Conservation (phyloP, 176 grass and related monocot genomes). For the Bromus sterilis region DNA sequence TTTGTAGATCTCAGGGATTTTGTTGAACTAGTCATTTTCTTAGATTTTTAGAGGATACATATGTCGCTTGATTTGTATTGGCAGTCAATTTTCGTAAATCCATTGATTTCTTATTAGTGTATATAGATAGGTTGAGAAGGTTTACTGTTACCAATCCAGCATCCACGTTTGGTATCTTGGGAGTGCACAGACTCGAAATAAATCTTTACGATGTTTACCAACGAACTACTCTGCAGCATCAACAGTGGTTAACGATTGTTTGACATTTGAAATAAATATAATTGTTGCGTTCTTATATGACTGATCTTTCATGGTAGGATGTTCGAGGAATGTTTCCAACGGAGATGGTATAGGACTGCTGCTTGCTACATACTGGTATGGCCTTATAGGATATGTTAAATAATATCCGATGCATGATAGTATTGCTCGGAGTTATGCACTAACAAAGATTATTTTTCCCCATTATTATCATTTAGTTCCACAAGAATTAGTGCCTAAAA, state of each 20-base stretch:
- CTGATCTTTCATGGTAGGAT: slow-evolving; percentile 55
- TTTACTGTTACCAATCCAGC: background rate
- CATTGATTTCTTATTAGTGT: background rate
- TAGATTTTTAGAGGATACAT: background rate
- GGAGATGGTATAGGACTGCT: slow-evolving; percentile 97
- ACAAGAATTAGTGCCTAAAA: slow-evolving; percentile 4
- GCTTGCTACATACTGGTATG: slow-evolving; percentile 93
- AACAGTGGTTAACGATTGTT: background rate
- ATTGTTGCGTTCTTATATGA: background rate
- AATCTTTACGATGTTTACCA: background rate
- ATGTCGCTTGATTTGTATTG: background rate
- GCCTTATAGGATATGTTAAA: background rate
- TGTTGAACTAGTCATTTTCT: background rate
- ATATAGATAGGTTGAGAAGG: background rate
- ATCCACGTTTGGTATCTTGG: background rate
- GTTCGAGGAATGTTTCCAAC: slow-evolving; percentile 99
- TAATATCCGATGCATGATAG: background rate
- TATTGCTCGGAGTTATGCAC: slow-evolving; percentile 9
- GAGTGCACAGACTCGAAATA: background rate
- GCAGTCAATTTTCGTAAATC: background rate
- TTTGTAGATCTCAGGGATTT: background rate
- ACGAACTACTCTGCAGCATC: background rate
- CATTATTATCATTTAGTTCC: background rate
- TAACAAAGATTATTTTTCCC: background rate
- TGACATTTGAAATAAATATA: slow-evolving; percentile 5